Percentiles rank a stretch among this genome's conserved stretches.
These are phyloP conservation scores for Trifolium pratense DNA, from an alignment of 306 rosid species.

Conservation along the genomic window DNA sequence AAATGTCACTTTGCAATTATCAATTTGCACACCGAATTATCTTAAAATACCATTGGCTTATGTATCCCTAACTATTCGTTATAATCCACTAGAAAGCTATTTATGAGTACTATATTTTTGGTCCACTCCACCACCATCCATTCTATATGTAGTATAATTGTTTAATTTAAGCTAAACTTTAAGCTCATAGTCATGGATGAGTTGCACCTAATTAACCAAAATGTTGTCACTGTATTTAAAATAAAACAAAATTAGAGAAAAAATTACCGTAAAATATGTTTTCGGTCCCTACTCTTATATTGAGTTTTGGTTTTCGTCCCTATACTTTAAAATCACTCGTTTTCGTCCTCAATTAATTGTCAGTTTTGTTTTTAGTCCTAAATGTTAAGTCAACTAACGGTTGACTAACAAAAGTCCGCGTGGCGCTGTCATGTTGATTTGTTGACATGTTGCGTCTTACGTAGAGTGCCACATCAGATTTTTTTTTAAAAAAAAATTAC, in stretches of 20 bases:
- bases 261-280: too few species aligned
- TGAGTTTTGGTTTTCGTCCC: too few species aligned
- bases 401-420: too few species aligned
- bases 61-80: constrained; percentile 21
- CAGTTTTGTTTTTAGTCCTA: too few species aligned
- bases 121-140: constrained; percentile 25
- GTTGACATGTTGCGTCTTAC: too few species aligned
- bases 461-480: too few species aligned
- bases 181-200: constrained; percentile 3
- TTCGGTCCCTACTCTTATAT: too few species aligned
- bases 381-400: too few species aligned
- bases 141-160: not conserved
- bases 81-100: not conserved
- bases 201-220: constrained; percentile 58
- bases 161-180: constrained; percentile 8
- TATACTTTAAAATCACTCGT: too few species aligned
- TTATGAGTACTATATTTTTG: not conserved
- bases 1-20: constrained; percentile 40
- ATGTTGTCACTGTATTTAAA: constrained; percentile 2
- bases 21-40: constrained; percentile 29
- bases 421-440: too few species aligned
- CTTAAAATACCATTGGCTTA: constrained; percentile 4
- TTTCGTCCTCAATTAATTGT: too few species aligned
- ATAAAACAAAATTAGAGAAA: not conserved
- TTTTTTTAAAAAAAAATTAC: too few species aligned